Conservation (phyloP, 208 protist genomes). For the Leishmania guyanensis region DNA sequence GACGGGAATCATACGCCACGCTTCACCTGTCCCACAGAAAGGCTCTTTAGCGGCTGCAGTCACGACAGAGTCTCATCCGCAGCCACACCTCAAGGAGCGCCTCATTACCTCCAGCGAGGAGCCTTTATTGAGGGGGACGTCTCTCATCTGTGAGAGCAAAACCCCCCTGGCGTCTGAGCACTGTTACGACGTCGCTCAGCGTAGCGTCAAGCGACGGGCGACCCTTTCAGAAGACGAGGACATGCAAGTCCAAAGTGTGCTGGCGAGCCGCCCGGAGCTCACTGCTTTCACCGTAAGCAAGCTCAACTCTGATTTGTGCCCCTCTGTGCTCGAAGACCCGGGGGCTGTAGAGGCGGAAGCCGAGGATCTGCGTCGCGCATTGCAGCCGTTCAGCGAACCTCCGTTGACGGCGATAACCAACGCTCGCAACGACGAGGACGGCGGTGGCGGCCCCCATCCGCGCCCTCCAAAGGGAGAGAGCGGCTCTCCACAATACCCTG, state of each 20-base stretch:
- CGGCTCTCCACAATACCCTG: neutral
- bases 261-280: constrained; percentile 6
- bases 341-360: neutral
- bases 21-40: neutral
- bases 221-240: neutral
- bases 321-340: constrained; percentile 16
- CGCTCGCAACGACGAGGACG: neutral
- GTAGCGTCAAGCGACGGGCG: constrained; percentile 14
- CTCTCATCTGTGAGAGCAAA: constrained; percentile 9
- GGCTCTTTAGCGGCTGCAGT: neutral
- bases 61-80: neutral
- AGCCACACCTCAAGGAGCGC: neutral
- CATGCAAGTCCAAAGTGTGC: neutral
- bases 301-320: constrained; percentile 3
- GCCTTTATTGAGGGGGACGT: constrained; percentile 2
- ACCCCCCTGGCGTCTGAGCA: constrained; percentile 2
- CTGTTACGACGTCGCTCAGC: constrained; percentile 8
- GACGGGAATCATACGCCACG: neutral
- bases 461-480: neutral
- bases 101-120: neutral
- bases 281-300: neutral
- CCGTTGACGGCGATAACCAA: neutral
- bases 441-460: neutral
- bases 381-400: neutral
- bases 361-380: neutral